These are phyloP conservation scores for Gamsiella multidivaricata DNA, from an alignment of 192 early-diverging fungal species.

Conservation along the genomic window DNA sequence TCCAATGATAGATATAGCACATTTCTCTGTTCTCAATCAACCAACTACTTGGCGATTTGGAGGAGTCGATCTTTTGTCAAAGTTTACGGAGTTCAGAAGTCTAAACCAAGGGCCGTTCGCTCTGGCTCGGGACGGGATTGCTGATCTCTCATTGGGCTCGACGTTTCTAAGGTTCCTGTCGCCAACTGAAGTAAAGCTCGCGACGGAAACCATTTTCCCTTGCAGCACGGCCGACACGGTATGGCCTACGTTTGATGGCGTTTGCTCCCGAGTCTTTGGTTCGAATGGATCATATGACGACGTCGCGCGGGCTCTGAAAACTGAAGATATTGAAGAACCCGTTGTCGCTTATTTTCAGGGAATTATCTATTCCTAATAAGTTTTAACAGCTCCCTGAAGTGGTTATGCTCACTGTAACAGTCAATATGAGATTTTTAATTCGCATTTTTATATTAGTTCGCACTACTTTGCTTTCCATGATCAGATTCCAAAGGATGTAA, in stretches of 20 bases:
- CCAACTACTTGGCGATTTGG: not conserved
- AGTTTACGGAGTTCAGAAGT: not conserved
- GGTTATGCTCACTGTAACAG: no score
- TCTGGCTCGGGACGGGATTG: slow-evolving; percentile 9
- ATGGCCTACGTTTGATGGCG: not conserved
- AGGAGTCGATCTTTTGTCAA: slow-evolving; percentile 1
- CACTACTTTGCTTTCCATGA: not conserved
- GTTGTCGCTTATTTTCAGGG: slow-evolving; percentile 14
- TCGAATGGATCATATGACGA: not conserved
- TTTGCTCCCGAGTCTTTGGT: not conserved
- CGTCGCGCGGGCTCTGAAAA: not conserved
- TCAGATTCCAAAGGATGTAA: slow-evolving; percentile 10
- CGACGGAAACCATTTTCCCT: not conserved
- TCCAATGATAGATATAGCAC: not conserved
- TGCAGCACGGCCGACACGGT: not conserved
- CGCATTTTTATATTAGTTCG: slow-evolving; percentile 9
- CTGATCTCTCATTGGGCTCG: not conserved
- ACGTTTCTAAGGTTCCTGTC: not conserved
- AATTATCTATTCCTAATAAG: slow-evolving; percentile 9
- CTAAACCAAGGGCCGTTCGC: not conserved
- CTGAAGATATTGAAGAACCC: not conserved
- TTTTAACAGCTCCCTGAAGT: not conserved
- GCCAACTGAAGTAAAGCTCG: not conserved
- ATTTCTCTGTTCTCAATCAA: not conserved
- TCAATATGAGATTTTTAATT: no score